Base-by-base conservation (phyloP, 495 filamentous ascomycete genomes). In the Penicillium macrosclerotiorum region DNA sequence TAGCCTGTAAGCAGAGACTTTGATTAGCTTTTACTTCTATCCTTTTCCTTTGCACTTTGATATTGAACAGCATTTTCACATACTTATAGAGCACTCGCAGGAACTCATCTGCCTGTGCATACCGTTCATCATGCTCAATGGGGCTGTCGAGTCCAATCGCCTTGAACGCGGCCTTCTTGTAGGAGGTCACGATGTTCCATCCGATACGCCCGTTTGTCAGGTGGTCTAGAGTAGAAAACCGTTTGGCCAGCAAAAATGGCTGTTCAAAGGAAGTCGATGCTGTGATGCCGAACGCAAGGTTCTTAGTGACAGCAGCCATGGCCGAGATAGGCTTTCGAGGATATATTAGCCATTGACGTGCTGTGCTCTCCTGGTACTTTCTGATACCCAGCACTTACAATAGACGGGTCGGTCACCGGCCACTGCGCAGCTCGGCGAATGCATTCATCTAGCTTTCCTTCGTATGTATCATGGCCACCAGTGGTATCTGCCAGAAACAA, bases 121-220 rank as follows among this genome's bases (percentile, higher is more conserved):
- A 85, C 2, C 81, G 69, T 62, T 83, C 71, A 42, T 84, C 82
- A 53, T 85, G 81, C 36, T 79, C 73, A 24, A 81, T 78, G 0
- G 74, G 75, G 17, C 52, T 71, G 8, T 82, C 74, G 9, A 79
- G 54, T 0, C 79, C 81, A 38, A 82, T 77, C 4, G 76, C 76
- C 48, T 79, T 79, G 49, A 77, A 77, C 5, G 80, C 78, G 0
- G 75, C 63, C 43, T 83, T 80, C 55, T 77, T 78, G 60, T 75
- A 85, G 0, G 69, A 75, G 4, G 80, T 83, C 11, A 84, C 80
- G 27, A 86, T 82, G 44, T 84, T 86, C 82, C 81, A 84, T 0
- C 75, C 81, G 29, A 85, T 62, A 3, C 80, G 68, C 0, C 79
- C 81, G 1, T 75, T 64, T 0, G 79, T 83, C 14, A 82, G 63